phyloP scores from a whole-genome alignment of 2,329 filamentous ascomycete genomes.

The Ophiostoma piceae region DNA sequence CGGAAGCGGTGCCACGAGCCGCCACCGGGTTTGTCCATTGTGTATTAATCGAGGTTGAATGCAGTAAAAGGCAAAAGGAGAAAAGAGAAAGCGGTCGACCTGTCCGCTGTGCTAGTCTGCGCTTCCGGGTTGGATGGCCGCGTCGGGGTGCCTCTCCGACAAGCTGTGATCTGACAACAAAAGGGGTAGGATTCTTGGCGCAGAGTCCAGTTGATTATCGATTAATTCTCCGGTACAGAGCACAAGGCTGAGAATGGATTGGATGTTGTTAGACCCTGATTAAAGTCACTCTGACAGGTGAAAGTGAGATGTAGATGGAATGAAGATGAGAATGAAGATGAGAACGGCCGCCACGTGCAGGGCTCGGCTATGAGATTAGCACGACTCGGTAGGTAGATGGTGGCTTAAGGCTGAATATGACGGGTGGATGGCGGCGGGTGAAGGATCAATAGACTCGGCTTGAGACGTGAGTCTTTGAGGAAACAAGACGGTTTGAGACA shows the following conservation, averaged over 20 bases:
- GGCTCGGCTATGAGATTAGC: not conserved
- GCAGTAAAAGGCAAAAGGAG: not conserved
- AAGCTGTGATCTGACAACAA: not conserved
- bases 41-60: not conserved
- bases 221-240: not conserved
- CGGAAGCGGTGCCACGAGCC: slow-evolving; percentile 32
- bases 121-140: not conserved
- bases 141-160: slow-evolving; percentile 5
- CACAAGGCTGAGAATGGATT: not conserved
- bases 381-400: not conserved
- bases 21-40: slow-evolving; percentile 19
- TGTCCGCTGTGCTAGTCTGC: not conserved
- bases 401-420: not conserved
- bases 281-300: no score
- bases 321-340: no score
- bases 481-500: not conserved
- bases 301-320: no score
- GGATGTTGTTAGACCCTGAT: not conserved
- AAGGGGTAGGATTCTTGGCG: not conserved
- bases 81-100: not conserved
- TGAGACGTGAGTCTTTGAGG: no score
- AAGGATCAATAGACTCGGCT: not conserved
- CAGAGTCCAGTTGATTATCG: not conserved
- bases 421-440: not conserved
- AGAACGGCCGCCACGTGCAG: not conserved